These are phyloP conservation scores for Lobosporangium transversale DNA, from an alignment of 192 early-diverging fungal species.

Conservation along the genomic window DNA sequence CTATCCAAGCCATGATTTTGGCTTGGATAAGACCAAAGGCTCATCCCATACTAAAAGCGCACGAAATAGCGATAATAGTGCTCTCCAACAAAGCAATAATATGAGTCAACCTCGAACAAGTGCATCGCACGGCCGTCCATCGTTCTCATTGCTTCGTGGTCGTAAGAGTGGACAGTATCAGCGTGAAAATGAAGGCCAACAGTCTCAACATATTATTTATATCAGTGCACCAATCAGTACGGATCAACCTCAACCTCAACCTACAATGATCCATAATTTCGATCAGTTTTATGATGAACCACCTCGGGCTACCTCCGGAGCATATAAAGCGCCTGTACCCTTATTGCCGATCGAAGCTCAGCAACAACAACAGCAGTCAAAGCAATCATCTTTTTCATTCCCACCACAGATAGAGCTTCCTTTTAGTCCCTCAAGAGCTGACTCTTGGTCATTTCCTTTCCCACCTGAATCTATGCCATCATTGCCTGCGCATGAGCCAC, in stretches of 20 bases:
- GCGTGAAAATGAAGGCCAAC: constrained; percentile 6
- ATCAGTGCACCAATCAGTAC: constrained; percentile 34
- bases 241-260: constrained; percentile 14
- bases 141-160: constrained; percentile 26
- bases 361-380: background rate
- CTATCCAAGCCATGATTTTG: background rate
- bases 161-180: constrained; percentile 25
- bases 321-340: constrained; percentile 38
- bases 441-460: constrained; percentile 2
- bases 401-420: constrained; percentile 12
- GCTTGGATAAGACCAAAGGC: background rate
- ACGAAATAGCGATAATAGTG: constrained; percentile 14
- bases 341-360: constrained; percentile 8
- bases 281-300: constrained; percentile 1
- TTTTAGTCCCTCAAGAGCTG: background rate
- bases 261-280: constrained; percentile 6
- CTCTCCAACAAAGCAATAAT: constrained; percentile 17
- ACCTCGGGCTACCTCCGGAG: constrained; percentile 13
- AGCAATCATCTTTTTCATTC: background rate
- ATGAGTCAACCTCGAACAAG: constrained; percentile 30
- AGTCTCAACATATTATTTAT: constrained; percentile 5
- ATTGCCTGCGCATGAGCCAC: constrained; percentile 20
- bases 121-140: constrained; percentile 18
- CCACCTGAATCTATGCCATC: background rate
- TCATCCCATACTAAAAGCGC: constrained; percentile 10